These are phyloP conservation scores for Mycogone perniciosa DNA, from an alignment of 2,329 filamentous ascomycete species.

Conservation along the genomic window DNA sequence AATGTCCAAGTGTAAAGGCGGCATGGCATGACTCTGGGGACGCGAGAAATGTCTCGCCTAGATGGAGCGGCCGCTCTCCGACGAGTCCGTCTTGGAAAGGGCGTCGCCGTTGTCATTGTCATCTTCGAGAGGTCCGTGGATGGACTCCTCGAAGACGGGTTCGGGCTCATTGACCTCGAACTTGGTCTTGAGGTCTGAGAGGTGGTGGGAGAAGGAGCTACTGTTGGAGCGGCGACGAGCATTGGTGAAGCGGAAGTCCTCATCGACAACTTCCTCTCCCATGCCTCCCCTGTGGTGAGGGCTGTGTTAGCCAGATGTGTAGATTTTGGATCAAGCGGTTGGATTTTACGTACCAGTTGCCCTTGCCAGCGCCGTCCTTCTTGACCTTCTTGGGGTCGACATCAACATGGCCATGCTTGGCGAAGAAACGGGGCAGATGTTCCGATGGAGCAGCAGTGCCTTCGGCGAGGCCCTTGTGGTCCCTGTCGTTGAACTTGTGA, in stretches of 20 bases:
- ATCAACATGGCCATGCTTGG: slow-evolving; percentile 75
- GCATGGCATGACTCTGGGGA: slow-evolving; percentile 16
- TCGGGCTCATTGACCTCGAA: slow-evolving; percentile 87
- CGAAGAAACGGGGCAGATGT: slow-evolving; percentile 85
- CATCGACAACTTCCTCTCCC: slow-evolving; percentile 79
- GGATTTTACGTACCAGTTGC: slow-evolving; percentile 72
- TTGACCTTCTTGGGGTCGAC: slow-evolving; percentile 88
- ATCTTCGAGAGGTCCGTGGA: slow-evolving; percentile 62
- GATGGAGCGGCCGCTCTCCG: slow-evolving; percentile 54
- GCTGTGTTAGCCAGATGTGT: neutral
- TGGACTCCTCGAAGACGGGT: slow-evolving; percentile 81
- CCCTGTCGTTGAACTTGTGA: slow-evolving; percentile 91
- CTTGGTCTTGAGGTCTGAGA: slow-evolving; percentile 88
- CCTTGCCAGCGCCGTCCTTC: slow-evolving; percentile 89
- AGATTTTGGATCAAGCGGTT: neutral
- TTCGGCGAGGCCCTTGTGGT: slow-evolving; percentile 74
- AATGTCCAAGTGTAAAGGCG: neutral
- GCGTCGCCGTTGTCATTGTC: slow-evolving; percentile 53
- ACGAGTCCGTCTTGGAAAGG: slow-evolving; percentile 50
- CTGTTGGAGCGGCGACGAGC: slow-evolving; percentile 89
- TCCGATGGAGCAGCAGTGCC: slow-evolving; percentile 64
- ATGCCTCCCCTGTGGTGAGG: slow-evolving; percentile 61
- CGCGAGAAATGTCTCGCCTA: slow-evolving; percentile 15
- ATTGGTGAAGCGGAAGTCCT: slow-evolving; percentile 77
- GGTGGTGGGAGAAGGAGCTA: slow-evolving; percentile 62